Evolutionary conservation across 306 rosid species (phyloP), one percentile per base, ranked within the genome.

Genomic region (Senna siamea): DNA sequence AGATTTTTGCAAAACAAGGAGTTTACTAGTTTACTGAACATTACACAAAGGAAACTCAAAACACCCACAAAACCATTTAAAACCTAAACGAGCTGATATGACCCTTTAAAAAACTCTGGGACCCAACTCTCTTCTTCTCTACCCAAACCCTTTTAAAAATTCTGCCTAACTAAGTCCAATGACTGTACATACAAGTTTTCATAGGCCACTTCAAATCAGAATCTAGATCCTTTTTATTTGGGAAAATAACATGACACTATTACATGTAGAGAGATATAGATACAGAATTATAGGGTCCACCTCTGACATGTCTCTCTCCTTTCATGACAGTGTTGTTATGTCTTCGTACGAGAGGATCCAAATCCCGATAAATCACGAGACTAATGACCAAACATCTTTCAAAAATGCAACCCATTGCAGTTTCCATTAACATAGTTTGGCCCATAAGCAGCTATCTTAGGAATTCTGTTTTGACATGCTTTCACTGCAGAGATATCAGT

Each of bases 331-430:
- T 3, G 30, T 26, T 26, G 30, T 26, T 26, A 26, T 26, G 30
- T 26, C 30, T 26, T 3, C 2, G 30, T 26, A 26, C 30, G 30
- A 26, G 30, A 26, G 2, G 30, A 26, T 26, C 30, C 30, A 26
- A 26, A 26, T 62, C 73, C 70, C 82, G 57, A 15, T 30, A 66
- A 74, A 5, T 44, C 40, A 67, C 28, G 59, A 59, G 38, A 69
- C 32, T 30, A 15, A 66, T 55, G 40, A 57, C 28, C 75, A 38
- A 35, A 62, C 30, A 65, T 52, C 73, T 76, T 65, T 78, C 56
- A 90, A 73, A 77, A 82, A 73, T 79, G 90, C 69, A 87, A 75
- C 3, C 96, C 90, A 47, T 83, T 91, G 84, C 83, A 67, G 56
- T 69, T 80, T 63, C 78, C 76, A 70, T 77, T 85, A 66, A 81